phyloP scores from a whole-genome alignment of 2,329 filamentous ascomycete genomes.

The Nemania bipapillata region DNA sequence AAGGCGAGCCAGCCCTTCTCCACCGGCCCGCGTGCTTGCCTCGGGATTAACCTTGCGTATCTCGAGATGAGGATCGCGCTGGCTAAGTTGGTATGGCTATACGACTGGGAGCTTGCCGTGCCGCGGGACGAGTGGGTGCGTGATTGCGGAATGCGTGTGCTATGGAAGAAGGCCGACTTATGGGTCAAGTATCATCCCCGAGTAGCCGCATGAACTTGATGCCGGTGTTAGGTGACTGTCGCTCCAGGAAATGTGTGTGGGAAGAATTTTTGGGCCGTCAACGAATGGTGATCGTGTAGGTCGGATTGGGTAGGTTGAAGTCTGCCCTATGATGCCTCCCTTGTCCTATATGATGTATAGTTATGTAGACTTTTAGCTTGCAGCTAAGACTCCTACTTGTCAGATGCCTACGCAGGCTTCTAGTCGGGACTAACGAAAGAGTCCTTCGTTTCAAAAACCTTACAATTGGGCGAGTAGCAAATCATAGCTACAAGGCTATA shows the following conservation, averaged over 20 bases:
- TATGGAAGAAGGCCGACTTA: conserved; percentile 50
- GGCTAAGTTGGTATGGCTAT: conserved; percentile 53
- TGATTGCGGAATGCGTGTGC: conserved; percentile 44
- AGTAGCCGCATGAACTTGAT: neutral
- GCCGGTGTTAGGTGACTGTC: neutral
- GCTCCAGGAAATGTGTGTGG: neutral
- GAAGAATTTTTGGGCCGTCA: neutral
- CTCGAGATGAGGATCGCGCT: conserved; percentile 54
- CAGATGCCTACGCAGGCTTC: no score
- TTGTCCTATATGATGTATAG: no score
- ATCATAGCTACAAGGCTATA: no score
- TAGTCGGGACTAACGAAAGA: no score
- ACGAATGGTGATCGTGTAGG: neutral
- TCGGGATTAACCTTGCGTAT: conserved; percentile 51
- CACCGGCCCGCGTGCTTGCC: conserved; percentile 41
- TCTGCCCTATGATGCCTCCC: no score
- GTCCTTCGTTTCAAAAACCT: no score
- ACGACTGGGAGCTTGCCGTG: conserved; percentile 52
- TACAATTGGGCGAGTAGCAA: no score
- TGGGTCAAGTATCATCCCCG: conserved; percentile 38
- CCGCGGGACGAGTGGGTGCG: conserved; percentile 53
- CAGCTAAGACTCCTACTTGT: no score
- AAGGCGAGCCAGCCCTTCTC: conserved; percentile 44
- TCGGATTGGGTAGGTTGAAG: no score
- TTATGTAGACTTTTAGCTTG: no score